Evolutionary conservation across 2,329 filamentous ascomycete genomes (phyloP).

Genomic region (Pyrenophora teres): DNA sequence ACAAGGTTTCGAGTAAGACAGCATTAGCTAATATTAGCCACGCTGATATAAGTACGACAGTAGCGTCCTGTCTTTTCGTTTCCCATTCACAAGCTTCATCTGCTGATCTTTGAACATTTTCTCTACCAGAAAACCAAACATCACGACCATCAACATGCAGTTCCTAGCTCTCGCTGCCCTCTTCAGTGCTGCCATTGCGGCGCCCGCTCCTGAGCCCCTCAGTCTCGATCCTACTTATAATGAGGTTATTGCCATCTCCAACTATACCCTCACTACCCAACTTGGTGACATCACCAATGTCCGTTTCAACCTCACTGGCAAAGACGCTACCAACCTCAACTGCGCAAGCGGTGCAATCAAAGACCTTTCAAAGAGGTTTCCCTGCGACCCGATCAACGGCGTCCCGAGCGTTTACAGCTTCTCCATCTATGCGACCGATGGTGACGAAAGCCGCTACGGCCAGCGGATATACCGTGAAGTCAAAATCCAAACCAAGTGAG

Average conservation of each 20-base stretch:
- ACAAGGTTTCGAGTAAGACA: background rate
- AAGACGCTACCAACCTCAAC: constrained; percentile 16
- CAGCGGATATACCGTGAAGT: constrained; percentile 26
- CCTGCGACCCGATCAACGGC: constrained; percentile 5
- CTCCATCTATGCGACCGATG: constrained; percentile 9
- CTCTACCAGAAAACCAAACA: constrained; percentile 1
- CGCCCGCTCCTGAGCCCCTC: constrained; percentile 22
- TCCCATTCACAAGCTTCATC: background rate
- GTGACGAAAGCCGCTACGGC: constrained; percentile 8
- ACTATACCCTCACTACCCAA: constrained; percentile 23
- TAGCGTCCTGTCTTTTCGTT: background rate
- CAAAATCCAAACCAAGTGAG: too few species aligned
- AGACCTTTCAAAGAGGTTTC: background rate
- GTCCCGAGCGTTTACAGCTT: constrained; percentile 27
- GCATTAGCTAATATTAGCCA: background rate
- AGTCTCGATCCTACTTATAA: constrained; percentile 9
- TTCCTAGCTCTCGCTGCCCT: constrained; percentile 26
- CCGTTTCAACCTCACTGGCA: constrained; percentile 28
- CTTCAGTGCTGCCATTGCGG: constrained; percentile 23
- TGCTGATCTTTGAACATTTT: background rate
- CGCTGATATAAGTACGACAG: background rate
- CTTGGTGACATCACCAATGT: constrained; percentile 20
- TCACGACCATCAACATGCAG: constrained; percentile 18
- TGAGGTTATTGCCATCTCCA: constrained; percentile 28
- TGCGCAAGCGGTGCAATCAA: constrained; percentile 18